Percentiles rank a stretch among this genome's conserved stretches.
Conservation (phyloP, 2,329 filamentous ascomycete genomes). For the Colletotrichum limetticola region DNA sequence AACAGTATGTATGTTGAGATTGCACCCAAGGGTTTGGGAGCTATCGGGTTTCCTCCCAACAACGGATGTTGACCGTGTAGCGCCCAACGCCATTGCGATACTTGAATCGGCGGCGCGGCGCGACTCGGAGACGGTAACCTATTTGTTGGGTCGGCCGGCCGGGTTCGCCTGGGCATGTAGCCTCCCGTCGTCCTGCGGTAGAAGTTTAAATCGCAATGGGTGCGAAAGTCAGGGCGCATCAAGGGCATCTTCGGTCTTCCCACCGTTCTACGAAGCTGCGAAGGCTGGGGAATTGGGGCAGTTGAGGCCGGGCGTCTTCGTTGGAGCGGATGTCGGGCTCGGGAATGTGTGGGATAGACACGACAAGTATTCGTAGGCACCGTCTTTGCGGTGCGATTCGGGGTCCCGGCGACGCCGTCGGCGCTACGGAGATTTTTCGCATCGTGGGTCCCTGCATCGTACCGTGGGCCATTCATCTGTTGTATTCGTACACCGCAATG, state of each 20-base stretch:
- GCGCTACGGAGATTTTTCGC: slow-evolving; percentile 11
- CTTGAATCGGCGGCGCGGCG: background rate
- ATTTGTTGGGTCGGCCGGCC: background rate
- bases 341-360: background rate
- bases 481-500: background rate
- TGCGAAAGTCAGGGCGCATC: background rate
- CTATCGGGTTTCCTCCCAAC: background rate
- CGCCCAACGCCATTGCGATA: background rate
- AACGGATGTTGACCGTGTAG: background rate
- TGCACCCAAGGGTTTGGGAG: background rate
- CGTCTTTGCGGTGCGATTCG: background rate
- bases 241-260: background rate
- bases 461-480: background rate
- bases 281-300: background rate
- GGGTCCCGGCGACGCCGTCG: slow-evolving; percentile 25
- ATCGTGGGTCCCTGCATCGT: background rate
- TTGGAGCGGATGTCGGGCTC: background rate
- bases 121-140: background rate
- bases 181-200: background rate
- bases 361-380: too few species aligned
- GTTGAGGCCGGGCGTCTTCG: background rate
- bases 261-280: background rate
- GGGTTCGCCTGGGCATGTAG: background rate
- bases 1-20: background rate
- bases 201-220: background rate